Percentiles rank a stretch among this genome's conserved stretches.
Evolutionary conservation across 768 basidiomycete species (phyloP).

Genomic region (Mycena vulgaris): DNA sequence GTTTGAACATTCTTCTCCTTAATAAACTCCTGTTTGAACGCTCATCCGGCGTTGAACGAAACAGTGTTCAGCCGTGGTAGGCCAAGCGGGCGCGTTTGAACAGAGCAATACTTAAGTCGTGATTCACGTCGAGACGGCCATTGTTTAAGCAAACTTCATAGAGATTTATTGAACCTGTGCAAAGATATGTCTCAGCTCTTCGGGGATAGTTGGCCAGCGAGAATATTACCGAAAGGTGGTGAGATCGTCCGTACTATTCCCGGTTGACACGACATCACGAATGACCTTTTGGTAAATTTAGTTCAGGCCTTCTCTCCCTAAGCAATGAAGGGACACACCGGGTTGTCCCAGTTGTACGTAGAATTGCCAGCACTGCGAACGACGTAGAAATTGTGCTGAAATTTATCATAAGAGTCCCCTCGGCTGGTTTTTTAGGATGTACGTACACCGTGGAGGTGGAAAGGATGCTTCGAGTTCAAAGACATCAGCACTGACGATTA

Average conservation of each 20-base stretch:
- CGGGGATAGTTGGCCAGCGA: too few relatives aligned
- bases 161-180: too few relatives aligned
- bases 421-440: neutral
- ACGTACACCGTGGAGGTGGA: slow-evolving; percentile 26
- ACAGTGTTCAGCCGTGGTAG: too few relatives aligned
- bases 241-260: neutral
- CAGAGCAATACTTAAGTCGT: too few relatives aligned
- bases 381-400: slow-evolving; percentile 39
- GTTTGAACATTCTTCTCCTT: too few relatives aligned
- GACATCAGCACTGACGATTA: neutral
- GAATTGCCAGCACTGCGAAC: slow-evolving; percentile 46
- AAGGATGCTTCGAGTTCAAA: slow-evolving; percentile 1
- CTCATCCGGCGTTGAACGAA: too few relatives aligned
- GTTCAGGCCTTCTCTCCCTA: neutral
- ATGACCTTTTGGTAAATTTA: slow-evolving; percentile 5
- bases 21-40: too few relatives aligned
- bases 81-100: too few relatives aligned
- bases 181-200: neutral
- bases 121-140: too few relatives aligned
- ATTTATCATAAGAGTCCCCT: neutral
- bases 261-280: slow-evolving; percentile 18
- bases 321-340: neutral
- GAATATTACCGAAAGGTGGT: slow-evolving; percentile 16
- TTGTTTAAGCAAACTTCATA: too few relatives aligned
- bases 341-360: slow-evolving; percentile 13